Conservation (phyloP, 306 rosid species). For the Rosa persica region DNA sequence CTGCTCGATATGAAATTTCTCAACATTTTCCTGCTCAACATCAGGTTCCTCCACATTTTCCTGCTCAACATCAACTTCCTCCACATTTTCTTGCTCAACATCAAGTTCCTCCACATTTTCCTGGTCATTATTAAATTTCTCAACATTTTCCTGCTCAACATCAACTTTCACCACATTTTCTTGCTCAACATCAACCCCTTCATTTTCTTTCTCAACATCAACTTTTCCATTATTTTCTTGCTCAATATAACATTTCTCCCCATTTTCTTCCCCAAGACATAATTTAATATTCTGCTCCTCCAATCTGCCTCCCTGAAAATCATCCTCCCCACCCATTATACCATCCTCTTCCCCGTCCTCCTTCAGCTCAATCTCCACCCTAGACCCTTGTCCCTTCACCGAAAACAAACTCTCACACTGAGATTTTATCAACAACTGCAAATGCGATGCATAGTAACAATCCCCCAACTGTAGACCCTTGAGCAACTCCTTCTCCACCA, state of each 20-base stretch:
- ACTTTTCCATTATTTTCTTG: too few relatives aligned
- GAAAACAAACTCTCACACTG: conserved; percentile 51
- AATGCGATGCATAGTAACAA: conserved; percentile 88
- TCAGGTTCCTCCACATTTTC: not conserved
- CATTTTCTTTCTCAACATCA: too few relatives aligned
- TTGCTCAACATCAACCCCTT: not conserved
- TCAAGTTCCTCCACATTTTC: not conserved
- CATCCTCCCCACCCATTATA: conserved; percentile 12
- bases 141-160: not conserved
- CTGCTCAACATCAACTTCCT: not conserved
- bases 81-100: not conserved
- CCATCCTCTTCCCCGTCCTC: not conserved
- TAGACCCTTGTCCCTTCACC: not conserved
- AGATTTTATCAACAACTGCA: conserved; percentile 63
- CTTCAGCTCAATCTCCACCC: too few relatives aligned
- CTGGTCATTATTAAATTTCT: not conserved
- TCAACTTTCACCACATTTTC: not conserved
- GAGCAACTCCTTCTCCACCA: conserved; percentile 80
- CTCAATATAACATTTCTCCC: too few relatives aligned
- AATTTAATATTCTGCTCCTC: conserved; percentile 43
- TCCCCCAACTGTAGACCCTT: conserved; percentile 36
- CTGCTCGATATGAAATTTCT: not conserved
- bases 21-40: not conserved
- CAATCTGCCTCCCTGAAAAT: conserved; percentile 34
- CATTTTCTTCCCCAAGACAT: too few relatives aligned